Evolutionary conservation across 768 basidiomycete species (phyloP), one percentile per base, ranked within the genome.

Genomic region (Pilatotrama ljubarskyi): DNA sequence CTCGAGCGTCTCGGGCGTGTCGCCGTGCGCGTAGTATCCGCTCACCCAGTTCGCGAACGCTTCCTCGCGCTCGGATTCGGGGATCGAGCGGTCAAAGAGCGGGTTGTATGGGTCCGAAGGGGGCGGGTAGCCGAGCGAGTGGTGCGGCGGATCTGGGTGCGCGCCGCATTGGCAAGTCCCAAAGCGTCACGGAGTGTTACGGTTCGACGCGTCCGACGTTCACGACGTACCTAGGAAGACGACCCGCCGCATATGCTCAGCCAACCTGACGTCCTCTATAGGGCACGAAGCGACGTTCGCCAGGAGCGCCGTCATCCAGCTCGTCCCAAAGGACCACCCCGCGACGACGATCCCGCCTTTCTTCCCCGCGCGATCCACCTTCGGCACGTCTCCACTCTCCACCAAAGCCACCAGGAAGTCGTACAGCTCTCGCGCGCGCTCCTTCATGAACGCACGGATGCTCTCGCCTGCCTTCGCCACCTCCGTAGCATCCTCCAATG

Each of bases 191-290:
- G n/a, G n/a, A n/a, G n/a, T n/a, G n/a, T n/a, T n/a, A n/a, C n/a
- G n/a, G n/a, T n/a, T n/a, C n/a, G n/a, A 26, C 11, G 22, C n/a
- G 42, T 54, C 5, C 4, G 29, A 32, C 29, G 10, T 32, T 5
- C 17, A 24, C 22, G 55, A 38, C 59, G 11, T 35, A 64, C 64
- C 64, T n/a, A 58, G 53, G 3, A 64, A 51, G 10, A 64, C 42
- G 10, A 61, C 40, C 29, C 29, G 29, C 29, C 29, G 29, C 29
- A 32, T 32, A 32, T 32, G 10, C 29, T 32, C 29, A 32, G 29
- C 10, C 29, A 32, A 32, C 5, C 29, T 32, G 5, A 10, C 5
- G 4, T 5, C 29, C 29, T 32, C 29, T 10, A 32, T 10, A 32
- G 29, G 29, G 10, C 4, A 32, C 29, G 29, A 32, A 49, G 47